These are phyloP conservation scores for Wallacemonas sp. DNA, from an alignment of 208 protist genomes.

Conservation along the genomic window DNA sequence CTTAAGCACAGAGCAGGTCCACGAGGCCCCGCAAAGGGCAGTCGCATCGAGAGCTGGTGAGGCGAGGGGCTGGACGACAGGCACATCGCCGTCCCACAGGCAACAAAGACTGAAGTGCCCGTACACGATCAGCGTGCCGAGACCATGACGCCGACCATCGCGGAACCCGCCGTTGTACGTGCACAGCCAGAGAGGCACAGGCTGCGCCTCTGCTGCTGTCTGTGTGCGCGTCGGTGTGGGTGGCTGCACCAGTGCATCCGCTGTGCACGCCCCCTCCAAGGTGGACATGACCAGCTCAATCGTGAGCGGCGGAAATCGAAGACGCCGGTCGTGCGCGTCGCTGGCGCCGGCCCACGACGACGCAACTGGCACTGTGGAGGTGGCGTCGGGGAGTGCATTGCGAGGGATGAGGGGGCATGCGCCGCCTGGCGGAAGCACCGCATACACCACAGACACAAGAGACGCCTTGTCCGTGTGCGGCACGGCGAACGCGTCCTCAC, in stretches of 20 bases:
- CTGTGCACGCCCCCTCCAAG: not conserved
- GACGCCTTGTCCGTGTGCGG: not conserved
- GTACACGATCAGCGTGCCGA: constrained; percentile 33
- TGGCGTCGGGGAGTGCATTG: not conserved
- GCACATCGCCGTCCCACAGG: constrained; percentile 31
- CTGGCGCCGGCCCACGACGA: not conserved
- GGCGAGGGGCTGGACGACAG: constrained; percentile 18
- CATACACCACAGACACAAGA: not conserved
- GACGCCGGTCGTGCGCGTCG: not conserved
- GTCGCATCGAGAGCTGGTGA: no score
- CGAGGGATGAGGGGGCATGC: not conserved
- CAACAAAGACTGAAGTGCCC: constrained; percentile 28
- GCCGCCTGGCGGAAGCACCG: not conserved
- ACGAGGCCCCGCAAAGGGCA: no score
- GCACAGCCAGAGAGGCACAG: constrained; percentile 7
- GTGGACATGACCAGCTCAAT: not conserved
- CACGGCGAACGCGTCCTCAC: not conserved
- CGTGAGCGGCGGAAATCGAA: constrained; percentile 2
- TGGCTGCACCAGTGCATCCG: not conserved
- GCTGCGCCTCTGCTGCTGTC: not conserved
- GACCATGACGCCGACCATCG: constrained; percentile 26
- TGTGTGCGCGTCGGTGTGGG: not conserved
- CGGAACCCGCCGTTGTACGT: constrained; percentile 33
- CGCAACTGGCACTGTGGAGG: no score
- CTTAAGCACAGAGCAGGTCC: not conserved